A percentile compares a stretch with the other conserved stretches of the same genome.
Conservation (phyloP, 768 basidiomycete species). For the Auricularia heimuer region DNA sequence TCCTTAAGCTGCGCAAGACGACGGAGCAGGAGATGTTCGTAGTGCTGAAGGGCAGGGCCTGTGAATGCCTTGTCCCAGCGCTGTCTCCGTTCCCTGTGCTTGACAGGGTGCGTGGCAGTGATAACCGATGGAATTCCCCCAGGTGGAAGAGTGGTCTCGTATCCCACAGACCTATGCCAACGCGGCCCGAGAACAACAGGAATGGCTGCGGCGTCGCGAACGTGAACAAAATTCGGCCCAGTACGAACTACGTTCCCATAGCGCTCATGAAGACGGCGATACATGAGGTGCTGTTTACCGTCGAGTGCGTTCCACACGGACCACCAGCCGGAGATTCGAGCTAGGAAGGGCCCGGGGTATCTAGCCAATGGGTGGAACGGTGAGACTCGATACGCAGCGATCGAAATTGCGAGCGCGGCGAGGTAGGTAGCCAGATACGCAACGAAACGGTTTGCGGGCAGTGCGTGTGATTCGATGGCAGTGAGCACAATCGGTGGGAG, state of each 20-base stretch:
- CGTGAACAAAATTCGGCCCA: constrained; percentile 20
- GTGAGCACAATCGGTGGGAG: no score
- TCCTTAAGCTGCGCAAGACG: background rate
- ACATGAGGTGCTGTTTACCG: constrained; percentile 40
- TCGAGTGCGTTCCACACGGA: constrained; percentile 26
- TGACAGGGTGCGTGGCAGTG: background rate
- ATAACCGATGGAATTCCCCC: background rate
- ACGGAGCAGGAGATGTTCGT: background rate
- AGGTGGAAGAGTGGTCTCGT: background rate
- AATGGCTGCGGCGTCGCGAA: background rate
- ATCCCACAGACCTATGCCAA: background rate
- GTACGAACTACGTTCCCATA: constrained; percentile 53
- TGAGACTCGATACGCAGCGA: constrained; percentile 35
- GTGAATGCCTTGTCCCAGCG: background rate
- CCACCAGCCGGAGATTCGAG: constrained; percentile 33
- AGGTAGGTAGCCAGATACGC: background rate
- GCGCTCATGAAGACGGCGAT: constrained; percentile 36
- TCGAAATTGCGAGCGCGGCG: background rate
- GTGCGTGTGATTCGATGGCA: no score
- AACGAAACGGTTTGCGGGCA: no score
- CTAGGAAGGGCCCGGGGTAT: constrained; percentile 39
- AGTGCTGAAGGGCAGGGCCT: background rate
- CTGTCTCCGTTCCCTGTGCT: background rate
- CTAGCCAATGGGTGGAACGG: constrained; percentile 43
- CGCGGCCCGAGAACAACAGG: background rate